Base-by-base conservation (phyloP, 441 rosid genomes). In the Gossypium gossypioides region DNA sequence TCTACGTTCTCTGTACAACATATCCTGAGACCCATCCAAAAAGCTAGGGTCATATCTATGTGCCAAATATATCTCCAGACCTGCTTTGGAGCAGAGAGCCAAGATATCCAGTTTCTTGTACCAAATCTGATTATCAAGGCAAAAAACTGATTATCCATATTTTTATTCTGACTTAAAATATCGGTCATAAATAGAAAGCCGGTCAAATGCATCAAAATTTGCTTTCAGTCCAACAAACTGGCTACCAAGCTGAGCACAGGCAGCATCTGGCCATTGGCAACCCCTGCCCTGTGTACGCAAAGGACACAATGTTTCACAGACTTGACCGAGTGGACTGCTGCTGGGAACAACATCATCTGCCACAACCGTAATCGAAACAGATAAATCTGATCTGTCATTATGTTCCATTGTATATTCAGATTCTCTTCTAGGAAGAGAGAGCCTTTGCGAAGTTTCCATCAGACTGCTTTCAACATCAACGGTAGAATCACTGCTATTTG, bases 241-340 rank as follows among this genome's bases (percentile, higher is more conserved):
- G 79, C 98, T 91, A 77, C 90, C 79, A 15, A 86, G 73, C 76
- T 87, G 98, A 65, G 96, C 96, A 82, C 99, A 95, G 19, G 87
- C 91, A 0, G 91, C 89, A 69, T 92, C 97, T 2, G 99, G 96
- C 99, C 99, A 95, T 59, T 82, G 78, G 76, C 99, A 95, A 74
- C 87, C 89, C 79, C 96, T 93, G 42, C 91, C 92, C 10, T 78
- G 82, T 55, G 91, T 72, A 59, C 96, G 89, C 74, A 86, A 72
- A 0, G 98, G 98, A 74, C 99, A 92, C 76, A 93, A 61, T 19
- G 83, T 79, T 81, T 90, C 93, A 76, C 99, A 96, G 15, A 84
- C 83, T 22, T 81, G 78, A 62, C 80, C 56, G 10, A 79, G 29
- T 18, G 87, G 76, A 74, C 77, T 84, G 65, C 77, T 84, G 65